Evolutionary conservation across 2,329 filamentous ascomycete genomes (phyloP).

Genomic region (Calonectria crousiana): DNA sequence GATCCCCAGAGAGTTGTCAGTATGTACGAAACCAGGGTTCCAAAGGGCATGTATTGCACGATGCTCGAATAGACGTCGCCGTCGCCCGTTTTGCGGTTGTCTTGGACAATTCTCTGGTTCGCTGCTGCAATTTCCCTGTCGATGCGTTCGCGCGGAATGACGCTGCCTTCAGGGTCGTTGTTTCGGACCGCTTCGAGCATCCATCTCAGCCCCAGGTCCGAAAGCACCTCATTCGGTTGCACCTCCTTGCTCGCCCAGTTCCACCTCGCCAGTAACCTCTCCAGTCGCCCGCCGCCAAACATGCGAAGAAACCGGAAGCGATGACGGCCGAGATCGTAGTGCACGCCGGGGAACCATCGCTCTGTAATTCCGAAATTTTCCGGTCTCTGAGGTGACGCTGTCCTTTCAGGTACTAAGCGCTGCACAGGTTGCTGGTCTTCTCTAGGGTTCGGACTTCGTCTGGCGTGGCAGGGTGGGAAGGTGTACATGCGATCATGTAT

Average conservation of each 20-base stretch:
- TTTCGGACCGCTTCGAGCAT: constrained; percentile 33
- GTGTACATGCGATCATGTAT: constrained; percentile 36
- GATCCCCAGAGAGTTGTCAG: not conserved
- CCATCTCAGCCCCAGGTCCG: constrained; percentile 35
- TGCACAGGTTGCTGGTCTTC: not conserved
- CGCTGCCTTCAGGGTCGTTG: constrained; percentile 7
- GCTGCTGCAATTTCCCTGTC: not conserved
- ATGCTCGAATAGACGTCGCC: constrained; percentile 10
- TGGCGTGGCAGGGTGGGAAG: constrained; percentile 35
- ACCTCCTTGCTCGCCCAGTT: constrained; percentile 33
- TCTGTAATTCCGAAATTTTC: constrained; percentile 27
- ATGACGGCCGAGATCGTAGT: constrained; percentile 41
- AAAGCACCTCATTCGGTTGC: constrained; percentile 36
- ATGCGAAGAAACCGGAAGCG: constrained; percentile 31
- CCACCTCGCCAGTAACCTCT: constrained; percentile 45
- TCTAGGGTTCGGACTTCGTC: constrained; percentile 1
- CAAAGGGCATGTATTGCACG: constrained; percentile 10
- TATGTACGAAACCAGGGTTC: not conserved
- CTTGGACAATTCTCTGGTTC: not conserved
- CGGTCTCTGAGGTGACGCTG: not conserved
- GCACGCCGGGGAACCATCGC: constrained; percentile 40
- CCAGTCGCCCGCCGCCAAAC: constrained; percentile 36
- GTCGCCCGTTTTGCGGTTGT: not conserved
- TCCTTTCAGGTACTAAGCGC: not conserved
- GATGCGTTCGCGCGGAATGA: not conserved